Base-by-base conservation (phyloP, 1,284 basidiomycete species). In the Sanghuangporus baumii region DNA sequence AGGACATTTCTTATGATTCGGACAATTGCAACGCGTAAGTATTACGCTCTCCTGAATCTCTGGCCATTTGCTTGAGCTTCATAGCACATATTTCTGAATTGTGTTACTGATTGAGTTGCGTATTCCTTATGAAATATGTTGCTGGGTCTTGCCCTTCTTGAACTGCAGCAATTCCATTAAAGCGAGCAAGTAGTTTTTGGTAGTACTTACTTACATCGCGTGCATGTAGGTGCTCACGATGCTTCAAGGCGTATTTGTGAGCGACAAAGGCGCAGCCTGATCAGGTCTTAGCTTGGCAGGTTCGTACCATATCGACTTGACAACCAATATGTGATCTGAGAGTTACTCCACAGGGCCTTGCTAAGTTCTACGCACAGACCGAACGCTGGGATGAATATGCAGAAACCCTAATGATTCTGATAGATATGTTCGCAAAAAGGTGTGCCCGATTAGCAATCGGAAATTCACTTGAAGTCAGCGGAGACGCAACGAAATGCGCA, bases 281-380 rank as follows among this genome's bases (percentile, higher is more conserved):
- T 1, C 87, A 91, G 69, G 74, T 80, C 3, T 77, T 93, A 20
- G 92, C 92, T 7, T 88, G 87, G 87, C 91, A 93, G 84, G 90
- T 87, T 67, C 20, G 76, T 73, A 18, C 11, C 12, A 46, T n/a
- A 18, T 60, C 51, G n/a, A 14, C 46, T n/a, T 36, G 63, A 12
- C 48, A 7, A 23, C 7, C 14, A 11, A 3, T 51, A 9, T 43
- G 40, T n/a, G 26, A 48, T 18, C 8, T 51, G 48, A 26, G 48
- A 51, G 48, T 26, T 23, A 34, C 48, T 11, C 26, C 18, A 1
- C 68, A 92, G 84, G 93, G 91, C 6, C 73, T 94, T 23, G 77
- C 79, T n/a, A 87, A 85, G 73, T 81, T 92, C 50, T 93, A 93
- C 67, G 88, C 90, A 68, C 80, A 81, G 61, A 75, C 75, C 14